Base-by-base conservation (phyloP, 371 early-diverging fungal genomes). In the Mucor irregularis region DNA sequence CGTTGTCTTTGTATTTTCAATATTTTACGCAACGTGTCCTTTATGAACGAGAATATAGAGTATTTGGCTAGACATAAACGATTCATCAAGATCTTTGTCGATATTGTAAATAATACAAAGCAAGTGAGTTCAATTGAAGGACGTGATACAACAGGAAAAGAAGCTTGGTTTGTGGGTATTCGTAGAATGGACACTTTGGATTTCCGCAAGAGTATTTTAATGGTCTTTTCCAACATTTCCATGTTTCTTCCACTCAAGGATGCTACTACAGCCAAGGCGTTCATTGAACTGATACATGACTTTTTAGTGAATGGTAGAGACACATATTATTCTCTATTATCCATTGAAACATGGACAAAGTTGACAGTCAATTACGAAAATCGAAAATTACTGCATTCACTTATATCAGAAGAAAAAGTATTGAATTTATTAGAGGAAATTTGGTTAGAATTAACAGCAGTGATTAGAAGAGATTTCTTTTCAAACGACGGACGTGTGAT, bases 21-120 rank as follows among this genome's bases (percentile, higher is more conserved):
- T 49, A 72, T 82, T 30, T 62, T 88, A 21, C 80, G 86, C 22
- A 88, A 87, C 44, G 52, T 88, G 38, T 85, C 89, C 6, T 88
- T 88, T 62, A 69, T 82, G 59, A 73, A 68, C 1, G 80, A 76
- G 9, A 88, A 88, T 59, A 71, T 78, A 37, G 80, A 81, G 42
- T 87, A 74, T 46, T 65, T 86, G 17, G 85, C 85, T 3, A 66
- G 61, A 9, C 80, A 85, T 46, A 49, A 53, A 5, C 83, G 87
- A 7, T 85, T 87, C 66, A 56, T 82, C 4, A 52, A 61, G 0
- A 53, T 76, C 0, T 26, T 85, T 47, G 50, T 62, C 1, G 50
- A 58, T 7, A 51, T 69, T 14, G 44, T 64, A 13, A 56, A 65
- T 19, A 47, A 43, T 17, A 57, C 63, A 11, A 53, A 49, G 14